phyloP scores from a whole-genome alignment of 116 monocot genomes.

The Papilionanthe hybrid region DNA sequence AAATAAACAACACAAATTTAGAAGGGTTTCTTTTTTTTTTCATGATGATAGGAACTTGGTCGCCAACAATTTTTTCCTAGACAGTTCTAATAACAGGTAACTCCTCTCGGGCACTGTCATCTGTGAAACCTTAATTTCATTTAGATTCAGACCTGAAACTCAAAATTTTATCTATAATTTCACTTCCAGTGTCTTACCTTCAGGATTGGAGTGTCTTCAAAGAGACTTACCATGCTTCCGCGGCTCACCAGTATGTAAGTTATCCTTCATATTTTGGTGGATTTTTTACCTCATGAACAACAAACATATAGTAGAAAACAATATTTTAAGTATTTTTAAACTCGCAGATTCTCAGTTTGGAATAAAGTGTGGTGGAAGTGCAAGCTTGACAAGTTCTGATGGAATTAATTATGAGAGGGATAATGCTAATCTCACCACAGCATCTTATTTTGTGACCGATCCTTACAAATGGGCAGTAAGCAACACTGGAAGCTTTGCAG shows the following conservation, averaged over 20 bases:
- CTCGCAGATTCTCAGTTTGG: constrained; percentile 67
- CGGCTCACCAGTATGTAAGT: constrained; percentile 68
- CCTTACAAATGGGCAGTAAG: constrained; percentile 59
- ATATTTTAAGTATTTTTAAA: background rate
- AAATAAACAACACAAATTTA: background rate
- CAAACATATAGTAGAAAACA: too few species aligned
- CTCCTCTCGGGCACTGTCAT: background rate
- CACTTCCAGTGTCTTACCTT: constrained; percentile 47
- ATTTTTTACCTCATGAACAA: background rate
- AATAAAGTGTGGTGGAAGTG: constrained; percentile 67
- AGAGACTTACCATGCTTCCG: constrained; percentile 52
- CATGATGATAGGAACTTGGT: constrained; percentile 56
- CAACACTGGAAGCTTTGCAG: constrained; percentile 55
- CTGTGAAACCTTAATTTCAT: background rate
- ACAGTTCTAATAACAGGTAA: constrained; percentile 55
- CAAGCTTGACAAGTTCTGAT: constrained; percentile 45
- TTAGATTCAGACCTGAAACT: background rate
- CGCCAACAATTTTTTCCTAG: constrained; percentile 64
- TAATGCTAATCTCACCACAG: constrained; percentile 39
- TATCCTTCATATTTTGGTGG: background rate
- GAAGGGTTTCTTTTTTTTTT: background rate
- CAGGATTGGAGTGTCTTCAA: constrained; percentile 79
- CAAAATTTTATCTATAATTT: background rate
- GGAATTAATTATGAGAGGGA: constrained; percentile 46
- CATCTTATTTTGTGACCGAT: constrained; percentile 75